A percentile compares a stretch with the other conserved stretches of the same genome.
Conservation (phyloP, 441 rosid species). For the Gossypium laxum region DNA sequence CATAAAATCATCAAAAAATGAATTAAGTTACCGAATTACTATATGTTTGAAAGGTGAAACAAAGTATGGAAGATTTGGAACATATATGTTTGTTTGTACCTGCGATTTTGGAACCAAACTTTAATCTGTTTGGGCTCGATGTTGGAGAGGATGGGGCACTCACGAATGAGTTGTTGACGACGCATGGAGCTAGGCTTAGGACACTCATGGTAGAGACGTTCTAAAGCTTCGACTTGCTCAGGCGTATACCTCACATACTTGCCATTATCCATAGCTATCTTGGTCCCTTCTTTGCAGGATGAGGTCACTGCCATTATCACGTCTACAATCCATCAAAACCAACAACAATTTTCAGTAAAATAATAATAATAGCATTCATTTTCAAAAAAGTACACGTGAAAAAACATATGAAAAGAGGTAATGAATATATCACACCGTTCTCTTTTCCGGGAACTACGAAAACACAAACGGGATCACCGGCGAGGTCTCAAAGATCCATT, state of each 20-base stretch:
- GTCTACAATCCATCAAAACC: conserved; percentile 7
- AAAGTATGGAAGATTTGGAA: not conserved
- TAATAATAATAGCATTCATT: not conserved
- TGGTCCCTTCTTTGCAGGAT: conserved; percentile 30
- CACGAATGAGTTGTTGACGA: conserved; percentile 62
- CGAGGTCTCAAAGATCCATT: conserved; percentile 11
- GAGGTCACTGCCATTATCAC: conserved; percentile 59
- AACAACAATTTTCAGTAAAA: not conserved
- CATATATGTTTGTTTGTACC: not conserved
- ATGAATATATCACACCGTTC: not conserved
- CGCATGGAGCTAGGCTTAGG: conserved; percentile 69
- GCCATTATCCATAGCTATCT: conserved; percentile 55
- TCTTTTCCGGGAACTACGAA: not conserved
- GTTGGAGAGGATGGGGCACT: conserved; percentile 61
- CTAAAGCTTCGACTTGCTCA: conserved; percentile 65
- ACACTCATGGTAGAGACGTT: conserved; percentile 57
- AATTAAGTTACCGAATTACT: not conserved
- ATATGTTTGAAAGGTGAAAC: not conserved
- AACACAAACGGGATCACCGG: conserved; percentile 13
- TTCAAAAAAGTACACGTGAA: not conserved
- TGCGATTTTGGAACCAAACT: conserved; percentile 66
- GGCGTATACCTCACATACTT: conserved; percentile 65
- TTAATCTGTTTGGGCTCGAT: conserved; percentile 74
- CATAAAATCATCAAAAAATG: not conserved
- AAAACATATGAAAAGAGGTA: not conserved